phyloP scores from a whole-genome alignment of 306 rosid genomes.

The Glycine tomentella region DNA sequence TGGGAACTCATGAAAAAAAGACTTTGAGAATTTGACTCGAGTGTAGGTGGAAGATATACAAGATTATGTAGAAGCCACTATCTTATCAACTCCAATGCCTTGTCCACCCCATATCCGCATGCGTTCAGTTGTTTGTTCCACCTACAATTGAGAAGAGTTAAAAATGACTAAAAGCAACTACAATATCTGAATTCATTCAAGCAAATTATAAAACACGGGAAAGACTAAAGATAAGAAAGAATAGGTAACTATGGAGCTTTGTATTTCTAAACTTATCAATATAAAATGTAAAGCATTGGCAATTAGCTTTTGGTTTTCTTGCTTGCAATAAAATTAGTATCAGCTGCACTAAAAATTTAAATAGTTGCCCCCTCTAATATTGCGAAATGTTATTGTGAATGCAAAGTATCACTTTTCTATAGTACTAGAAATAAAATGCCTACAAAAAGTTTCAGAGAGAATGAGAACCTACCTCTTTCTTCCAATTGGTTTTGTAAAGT shows the following conservation, averaged over 20 bases:
- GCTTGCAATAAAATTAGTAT: neutral
- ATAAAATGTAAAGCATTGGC: constrained; percentile 1
- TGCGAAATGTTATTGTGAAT: constrained; percentile 14
- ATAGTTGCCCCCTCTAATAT: constrained; percentile 2
- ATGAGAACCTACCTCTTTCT: constrained; percentile 53
- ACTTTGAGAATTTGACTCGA: constrained; percentile 15
- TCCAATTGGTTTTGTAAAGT: constrained; percentile 59
- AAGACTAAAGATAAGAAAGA: constrained; percentile 3
- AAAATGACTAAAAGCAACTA: constrained; percentile 13
- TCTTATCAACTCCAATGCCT: constrained; percentile 29
- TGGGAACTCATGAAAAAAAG: neutral
- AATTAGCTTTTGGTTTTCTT: neutral
- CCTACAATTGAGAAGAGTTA: constrained; percentile 37
- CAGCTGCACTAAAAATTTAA: neutral
- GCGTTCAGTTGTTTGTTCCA: constrained; percentile 52
- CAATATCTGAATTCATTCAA: constrained; percentile 25
- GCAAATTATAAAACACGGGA: neutral
- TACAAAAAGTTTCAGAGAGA: neutral
- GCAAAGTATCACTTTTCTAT: constrained; percentile 20
- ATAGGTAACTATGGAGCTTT: constrained; percentile 3
- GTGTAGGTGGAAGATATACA: neutral
- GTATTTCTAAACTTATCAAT: constrained; percentile 27
- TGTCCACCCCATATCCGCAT: constrained; percentile 55
- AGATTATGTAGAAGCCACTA: constrained; percentile 41
- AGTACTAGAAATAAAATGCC: neutral